Conservation (phyloP, 768 basidiomycete species). For the Harrya chromipes region DNA sequence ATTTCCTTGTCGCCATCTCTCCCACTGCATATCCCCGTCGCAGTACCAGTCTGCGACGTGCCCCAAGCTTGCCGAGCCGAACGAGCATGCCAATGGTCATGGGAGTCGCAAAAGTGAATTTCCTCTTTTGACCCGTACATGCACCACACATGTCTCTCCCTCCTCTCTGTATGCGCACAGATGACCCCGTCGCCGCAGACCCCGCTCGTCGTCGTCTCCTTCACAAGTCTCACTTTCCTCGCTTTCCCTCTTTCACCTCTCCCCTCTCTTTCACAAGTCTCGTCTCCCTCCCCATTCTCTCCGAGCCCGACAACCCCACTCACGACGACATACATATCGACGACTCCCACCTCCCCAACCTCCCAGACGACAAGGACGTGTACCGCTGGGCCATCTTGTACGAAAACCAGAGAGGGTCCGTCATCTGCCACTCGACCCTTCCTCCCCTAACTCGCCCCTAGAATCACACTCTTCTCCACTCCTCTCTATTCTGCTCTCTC, state of each 20-base stretch:
- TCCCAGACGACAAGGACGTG: slow-evolving; percentile 41
- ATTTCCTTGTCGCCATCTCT: slow-evolving; percentile 27
- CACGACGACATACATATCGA: slow-evolving; percentile 33
- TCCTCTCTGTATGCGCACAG: slow-evolving; percentile 34
- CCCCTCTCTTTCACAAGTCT: slow-evolving; percentile 14
- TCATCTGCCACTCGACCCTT: slow-evolving; percentile 6
- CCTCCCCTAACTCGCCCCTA: slow-evolving; percentile 29
- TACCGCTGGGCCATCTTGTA: slow-evolving; percentile 79
- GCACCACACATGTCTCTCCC: slow-evolving; percentile 31
- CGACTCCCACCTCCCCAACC: slow-evolving; percentile 15
- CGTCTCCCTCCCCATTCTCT: not conserved
- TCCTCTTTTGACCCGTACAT: slow-evolving; percentile 4
- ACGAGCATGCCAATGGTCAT: slow-evolving; percentile 15
- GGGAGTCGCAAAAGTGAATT: not conserved
- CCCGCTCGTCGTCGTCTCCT: slow-evolving; percentile 46
- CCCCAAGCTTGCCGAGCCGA: slow-evolving; percentile 11
- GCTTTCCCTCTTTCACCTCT: slow-evolving; percentile 33
- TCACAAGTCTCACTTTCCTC: slow-evolving; percentile 34
- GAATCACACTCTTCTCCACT: slow-evolving; percentile 64
- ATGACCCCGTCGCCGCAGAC: slow-evolving; percentile 42
- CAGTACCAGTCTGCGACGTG: slow-evolving; percentile 6
- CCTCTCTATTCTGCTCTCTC: slow-evolving; percentile 69
- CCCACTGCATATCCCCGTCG: slow-evolving; percentile 15
- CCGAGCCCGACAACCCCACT: not conserved
- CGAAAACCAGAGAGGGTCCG: slow-evolving; percentile 81